phyloP scores from a whole-genome alignment of 345 rosid genomes.

The Linum usitatissimum region DNA sequence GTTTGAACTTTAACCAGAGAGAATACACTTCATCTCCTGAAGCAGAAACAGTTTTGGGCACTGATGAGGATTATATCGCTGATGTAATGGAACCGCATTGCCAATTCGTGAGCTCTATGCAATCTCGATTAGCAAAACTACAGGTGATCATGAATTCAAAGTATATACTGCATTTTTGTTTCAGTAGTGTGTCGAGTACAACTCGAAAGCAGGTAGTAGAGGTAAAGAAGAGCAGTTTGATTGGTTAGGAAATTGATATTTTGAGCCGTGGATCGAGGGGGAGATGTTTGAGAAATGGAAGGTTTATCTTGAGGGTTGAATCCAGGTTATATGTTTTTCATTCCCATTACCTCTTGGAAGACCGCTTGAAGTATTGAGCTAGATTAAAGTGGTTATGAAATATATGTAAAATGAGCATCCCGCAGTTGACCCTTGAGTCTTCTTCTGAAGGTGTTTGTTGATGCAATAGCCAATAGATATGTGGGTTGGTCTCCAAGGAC shows the following conservation, averaged over 20 bases:
- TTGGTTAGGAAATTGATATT: neutral
- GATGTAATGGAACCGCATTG: slow-evolving; percentile 70
- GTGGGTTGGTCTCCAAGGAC: no score
- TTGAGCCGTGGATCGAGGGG: neutral
- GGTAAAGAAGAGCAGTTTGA: neutral
- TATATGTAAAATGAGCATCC: no score
- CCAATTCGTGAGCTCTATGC: slow-evolving; percentile 84
- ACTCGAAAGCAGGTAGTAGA: neutral
- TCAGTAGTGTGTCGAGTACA: neutral
- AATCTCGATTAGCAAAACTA: slow-evolving; percentile 78
- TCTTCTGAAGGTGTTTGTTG: no score
- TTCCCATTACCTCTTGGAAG: neutral
- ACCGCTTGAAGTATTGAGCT: neutral
- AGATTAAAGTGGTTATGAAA: neutral
- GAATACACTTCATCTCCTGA: slow-evolving; percentile 39
- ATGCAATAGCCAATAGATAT: no score
- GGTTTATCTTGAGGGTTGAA: neutral
- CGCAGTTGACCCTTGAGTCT: no score
- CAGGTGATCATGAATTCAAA: slow-evolving; percentile 42
- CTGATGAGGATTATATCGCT: slow-evolving; percentile 60
- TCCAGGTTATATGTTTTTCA: neutral
- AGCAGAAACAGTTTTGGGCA: slow-evolving; percentile 41
- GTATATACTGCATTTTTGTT: neutral
- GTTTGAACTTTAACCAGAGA: slow-evolving; percentile 46
- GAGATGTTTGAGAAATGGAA: neutral